Percentiles rank a stretch among this genome's conserved stretches.
Conservation (phyloP, 768 basidiomycete genomes). For the Botryobasidium botryosum region DNA sequence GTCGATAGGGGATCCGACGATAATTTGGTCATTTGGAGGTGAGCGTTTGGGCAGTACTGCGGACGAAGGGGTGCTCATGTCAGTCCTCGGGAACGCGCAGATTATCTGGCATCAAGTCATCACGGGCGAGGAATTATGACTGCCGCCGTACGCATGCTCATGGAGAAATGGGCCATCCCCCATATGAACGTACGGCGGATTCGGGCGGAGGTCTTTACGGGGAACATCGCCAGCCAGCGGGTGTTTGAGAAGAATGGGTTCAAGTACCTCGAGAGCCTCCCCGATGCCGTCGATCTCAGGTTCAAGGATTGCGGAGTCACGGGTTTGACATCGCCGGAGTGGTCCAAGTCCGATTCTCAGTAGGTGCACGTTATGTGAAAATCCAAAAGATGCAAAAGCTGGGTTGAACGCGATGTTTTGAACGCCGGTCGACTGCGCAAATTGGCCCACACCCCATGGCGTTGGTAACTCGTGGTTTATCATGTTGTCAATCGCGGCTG, state of each 20-base stretch:
- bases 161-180: slow-evolving; percentile 45
- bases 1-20: slow-evolving; percentile 33
- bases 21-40: slow-evolving; percentile 50
- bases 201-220: slow-evolving; percentile 28
- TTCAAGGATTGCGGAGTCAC: too few species aligned
- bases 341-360: too few species aligned
- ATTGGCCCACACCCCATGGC: too few species aligned
- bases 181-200: slow-evolving; percentile 40
- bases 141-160: slow-evolving; percentile 35
- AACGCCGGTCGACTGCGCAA: too few species aligned
- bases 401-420: too few species aligned
- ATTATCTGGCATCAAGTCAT: slow-evolving; percentile 41
- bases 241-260: slow-evolving; percentile 59
- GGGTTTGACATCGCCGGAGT: too few species aligned
- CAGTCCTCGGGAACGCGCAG: too few species aligned
- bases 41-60: slow-evolving; percentile 12
- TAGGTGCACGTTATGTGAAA: too few species aligned
- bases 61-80: too few species aligned
- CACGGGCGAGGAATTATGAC: slow-evolving; percentile 62
- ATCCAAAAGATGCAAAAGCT: too few species aligned
- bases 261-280: slow-evolving; percentile 22
- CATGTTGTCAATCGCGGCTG: too few species aligned
- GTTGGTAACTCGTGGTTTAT: too few species aligned
- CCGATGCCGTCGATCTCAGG: slow-evolving; percentile 22
- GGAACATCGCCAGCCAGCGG: slow-evolving; percentile 41